A percentile compares a stretch with the other conserved stretches of the same genome.
phyloP scores from a whole-genome alignment of 2,329 filamentous ascomycete species.

The Talaromyces rugulosus region DNA sequence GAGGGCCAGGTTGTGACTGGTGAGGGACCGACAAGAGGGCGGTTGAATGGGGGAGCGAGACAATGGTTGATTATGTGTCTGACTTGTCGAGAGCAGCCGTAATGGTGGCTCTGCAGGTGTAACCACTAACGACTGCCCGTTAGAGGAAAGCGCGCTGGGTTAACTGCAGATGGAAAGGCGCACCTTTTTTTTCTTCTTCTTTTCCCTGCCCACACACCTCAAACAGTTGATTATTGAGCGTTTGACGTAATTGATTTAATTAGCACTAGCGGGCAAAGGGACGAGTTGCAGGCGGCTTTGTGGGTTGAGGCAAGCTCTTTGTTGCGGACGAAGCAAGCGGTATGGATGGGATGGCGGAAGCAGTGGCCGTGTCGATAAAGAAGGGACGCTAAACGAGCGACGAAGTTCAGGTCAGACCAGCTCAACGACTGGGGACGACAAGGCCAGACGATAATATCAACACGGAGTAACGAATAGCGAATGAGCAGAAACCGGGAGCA shows the following conservation, averaged over 20 bases:
- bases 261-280: background rate
- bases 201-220: background rate
- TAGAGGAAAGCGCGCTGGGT: slow-evolving; percentile 1
- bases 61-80: background rate
- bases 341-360: background rate
- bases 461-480: background rate
- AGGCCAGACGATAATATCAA: background rate
- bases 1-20: slow-evolving; percentile 2
- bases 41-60: background rate
- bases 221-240: background rate
- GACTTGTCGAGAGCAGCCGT: background rate
- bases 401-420: background rate
- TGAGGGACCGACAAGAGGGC: background rate
- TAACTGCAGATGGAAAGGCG: background rate
- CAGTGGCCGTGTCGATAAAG: background rate
- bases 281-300: background rate
- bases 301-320: background rate
- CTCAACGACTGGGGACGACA: background rate
- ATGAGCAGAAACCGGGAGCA: background rate
- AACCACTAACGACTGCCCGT: background rate
- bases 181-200: background rate
- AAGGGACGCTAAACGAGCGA: background rate
- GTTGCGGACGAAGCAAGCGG: background rate
- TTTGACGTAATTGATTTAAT: background rate
- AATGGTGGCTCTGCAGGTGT: background rate